Percentiles rank a stretch among this genome's conserved stretches.
Conservation (phyloP, 768 basidiomycete genomes). For the Terana coerulea region DNA sequence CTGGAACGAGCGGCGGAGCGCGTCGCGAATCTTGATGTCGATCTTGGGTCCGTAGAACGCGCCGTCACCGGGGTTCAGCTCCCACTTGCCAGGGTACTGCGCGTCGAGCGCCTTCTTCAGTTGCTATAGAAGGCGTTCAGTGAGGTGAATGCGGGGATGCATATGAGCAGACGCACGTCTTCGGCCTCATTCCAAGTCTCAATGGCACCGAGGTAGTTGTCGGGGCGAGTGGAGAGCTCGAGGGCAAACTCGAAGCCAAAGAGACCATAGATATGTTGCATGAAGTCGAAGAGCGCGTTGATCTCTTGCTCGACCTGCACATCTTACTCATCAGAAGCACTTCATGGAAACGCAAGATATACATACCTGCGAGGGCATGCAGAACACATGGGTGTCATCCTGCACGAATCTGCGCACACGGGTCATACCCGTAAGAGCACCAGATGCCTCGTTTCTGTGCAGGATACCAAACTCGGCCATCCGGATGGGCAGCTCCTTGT, state of each 20-base stretch:
- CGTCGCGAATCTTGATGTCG: slow-evolving; percentile 94
- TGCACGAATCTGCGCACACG: slow-evolving; percentile 94
- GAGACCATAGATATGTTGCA: slow-evolving; percentile 87
- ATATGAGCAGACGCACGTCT: slow-evolving; percentile 40
- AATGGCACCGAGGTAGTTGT: slow-evolving; percentile 86
- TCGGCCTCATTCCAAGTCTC: slow-evolving; percentile 93
- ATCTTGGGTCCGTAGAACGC: slow-evolving; percentile 99
- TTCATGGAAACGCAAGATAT: neutral
- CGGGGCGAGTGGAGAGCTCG: slow-evolving; percentile 93
- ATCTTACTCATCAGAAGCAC: neutral
- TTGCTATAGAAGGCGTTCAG: slow-evolving; percentile 49
- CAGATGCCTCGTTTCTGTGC: slow-evolving; percentile 94
- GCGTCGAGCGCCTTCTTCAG: slow-evolving; percentile 79
- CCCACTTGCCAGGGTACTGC: slow-evolving; percentile 86
- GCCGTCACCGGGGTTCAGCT: slow-evolving; percentile 91
- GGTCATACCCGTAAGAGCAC: slow-evolving; percentile 89
- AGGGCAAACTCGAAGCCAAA: slow-evolving; percentile 95
- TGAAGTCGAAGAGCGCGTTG: slow-evolving; percentile 85
- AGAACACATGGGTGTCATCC: slow-evolving; percentile 99
- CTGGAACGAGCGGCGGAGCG: slow-evolving; percentile 90
- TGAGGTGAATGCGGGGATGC: neutral
- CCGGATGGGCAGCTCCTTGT: slow-evolving; percentile 93
- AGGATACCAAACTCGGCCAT: slow-evolving; percentile 99
- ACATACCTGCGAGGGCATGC: slow-evolving; percentile 83
- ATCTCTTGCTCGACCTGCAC: slow-evolving; percentile 84